Base-by-base conservation (phyloP, 257 asterid species). In the Capsicum baccatum region DNA sequence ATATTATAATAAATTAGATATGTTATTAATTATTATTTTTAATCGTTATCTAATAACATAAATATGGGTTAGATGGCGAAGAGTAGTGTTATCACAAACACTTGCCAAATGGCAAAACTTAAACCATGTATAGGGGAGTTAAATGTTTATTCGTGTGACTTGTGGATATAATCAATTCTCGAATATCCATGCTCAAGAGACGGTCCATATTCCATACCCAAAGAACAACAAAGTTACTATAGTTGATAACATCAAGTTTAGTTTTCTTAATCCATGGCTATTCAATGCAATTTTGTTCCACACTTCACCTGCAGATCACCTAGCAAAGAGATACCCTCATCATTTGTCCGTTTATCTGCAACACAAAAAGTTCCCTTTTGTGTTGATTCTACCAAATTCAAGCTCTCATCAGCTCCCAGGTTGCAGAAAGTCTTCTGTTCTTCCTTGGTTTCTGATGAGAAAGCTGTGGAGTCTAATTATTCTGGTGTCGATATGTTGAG, bases 391-490 rank as follows among this genome's bases (percentile, higher is more conserved):
- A 68, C 47, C n/a, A 62, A 87, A 60, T n/a, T 87, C 66, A 92
- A 93, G 85, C 71, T 89, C 76, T 89, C 94, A 70, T 89, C 94
- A 70, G 83, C 85, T 21, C 69, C 83, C 86, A 90, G 97, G 90
- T 84, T 86, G 54, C 85, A 15, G 21, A 85, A 83, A 79, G 88
- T 82, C 44, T 86, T 88, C 79, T 88, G 94, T 47, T 94, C 97
- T 47, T 94, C 97, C 86, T 70, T 91, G 83, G 89, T 91, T 68
- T 93, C 98, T 26, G 94, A 92, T 55, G 90, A 88, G 83, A 89
- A 88, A 60, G 86, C 83, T 48, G 91, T 84, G 80, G 91, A 86
- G 64, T 83, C 95, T 1, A 86, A 86, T 87, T 85, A 83, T 82
- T 90, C 90, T 57, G 92, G 89, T 15, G 89, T 87, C 80, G 91